Evolutionary conservation across 2,329 filamentous ascomycete genomes (phyloP).

Genomic region (Fusarium abutilonis): DNA sequence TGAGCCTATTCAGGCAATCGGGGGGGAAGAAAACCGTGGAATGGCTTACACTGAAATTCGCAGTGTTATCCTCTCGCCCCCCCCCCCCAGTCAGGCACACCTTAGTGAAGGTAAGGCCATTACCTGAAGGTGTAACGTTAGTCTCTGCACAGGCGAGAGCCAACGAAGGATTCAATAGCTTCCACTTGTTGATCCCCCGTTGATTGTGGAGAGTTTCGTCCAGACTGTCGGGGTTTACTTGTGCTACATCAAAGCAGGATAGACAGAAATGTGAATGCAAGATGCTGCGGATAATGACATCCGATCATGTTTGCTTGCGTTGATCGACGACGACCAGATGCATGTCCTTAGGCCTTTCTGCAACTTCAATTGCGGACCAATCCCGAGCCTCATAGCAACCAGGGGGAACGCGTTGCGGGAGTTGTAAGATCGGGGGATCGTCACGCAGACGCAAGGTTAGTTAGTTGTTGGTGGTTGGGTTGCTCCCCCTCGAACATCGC

Average conservation of each 20-base stretch:
- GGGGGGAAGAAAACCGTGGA: too few species aligned
- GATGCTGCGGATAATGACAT: slow-evolving; percentile 14
- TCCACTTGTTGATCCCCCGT: background rate
- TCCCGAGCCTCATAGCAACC: slow-evolving; percentile 9
- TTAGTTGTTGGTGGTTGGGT: background rate
- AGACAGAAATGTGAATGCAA: slow-evolving; percentile 4
- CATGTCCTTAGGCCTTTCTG: slow-evolving; percentile 7
- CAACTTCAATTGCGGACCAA: slow-evolving; percentile 28
- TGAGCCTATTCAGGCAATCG: slow-evolving; percentile 14
- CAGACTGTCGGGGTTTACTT: background rate
- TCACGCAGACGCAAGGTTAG: slow-evolving; percentile 30
- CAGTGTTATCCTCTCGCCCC: too few species aligned
- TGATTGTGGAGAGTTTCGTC: background rate
- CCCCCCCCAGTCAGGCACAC: slow-evolving; percentile 7
- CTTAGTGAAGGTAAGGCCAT: slow-evolving; percentile 21
- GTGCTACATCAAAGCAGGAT: too few species aligned
- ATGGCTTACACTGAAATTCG: too few species aligned
- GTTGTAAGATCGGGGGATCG: slow-evolving; percentile 42
- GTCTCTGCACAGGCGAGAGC: slow-evolving; percentile 20
- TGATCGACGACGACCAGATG: slow-evolving; percentile 28
- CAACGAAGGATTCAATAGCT: background rate
- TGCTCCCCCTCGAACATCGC: slow-evolving; percentile 21
- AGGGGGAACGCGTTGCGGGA: slow-evolving; percentile 30
- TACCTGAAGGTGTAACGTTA: slow-evolving; percentile 39
- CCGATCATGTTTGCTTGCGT: slow-evolving; percentile 17